phyloP scores from a whole-genome alignment of 129 eudicot genomes.

The Saussurea involucrata region DNA sequence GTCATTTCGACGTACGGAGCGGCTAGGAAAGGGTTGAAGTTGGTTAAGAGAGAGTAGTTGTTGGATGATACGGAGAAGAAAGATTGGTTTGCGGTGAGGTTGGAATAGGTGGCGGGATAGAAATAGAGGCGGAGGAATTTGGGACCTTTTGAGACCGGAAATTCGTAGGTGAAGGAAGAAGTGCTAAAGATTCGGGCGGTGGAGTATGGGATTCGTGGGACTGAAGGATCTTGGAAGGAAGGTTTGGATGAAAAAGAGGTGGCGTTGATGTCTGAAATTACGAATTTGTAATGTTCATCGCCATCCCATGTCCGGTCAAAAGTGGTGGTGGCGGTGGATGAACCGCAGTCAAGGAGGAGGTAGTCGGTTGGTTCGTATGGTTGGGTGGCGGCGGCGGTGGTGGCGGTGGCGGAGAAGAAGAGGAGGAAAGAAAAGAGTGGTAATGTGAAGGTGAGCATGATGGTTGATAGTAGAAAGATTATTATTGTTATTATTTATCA shows the following conservation, averaged over 20 bases:
- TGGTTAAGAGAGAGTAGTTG: slow-evolving; percentile 39
- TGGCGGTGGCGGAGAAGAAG: slow-evolving; percentile 1
- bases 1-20: slow-evolving; percentile 5
- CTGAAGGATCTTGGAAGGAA: background rate
- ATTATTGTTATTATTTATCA: background rate
- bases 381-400: background rate
- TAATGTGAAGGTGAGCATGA: slow-evolving; percentile 22
- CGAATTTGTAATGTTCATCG: slow-evolving; percentile 21
- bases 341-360: slow-evolving; percentile 33
- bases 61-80: slow-evolving; percentile 36
- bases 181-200: slow-evolving; percentile 42
- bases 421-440: background rate
- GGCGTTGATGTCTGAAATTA: slow-evolving; percentile 16
- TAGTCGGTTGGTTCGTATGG: slow-evolving; percentile 25
- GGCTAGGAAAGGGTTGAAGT: slow-evolving; percentile 40
- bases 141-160: slow-evolving; percentile 39
- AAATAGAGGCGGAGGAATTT: slow-evolving; percentile 66
- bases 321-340: slow-evolving; percentile 7
- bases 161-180: slow-evolving; percentile 42
- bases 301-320: slow-evolving; percentile 28
- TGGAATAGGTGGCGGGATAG: slow-evolving; percentile 36
- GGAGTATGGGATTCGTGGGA: slow-evolving; percentile 21
- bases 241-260: slow-evolving; percentile 9
- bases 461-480: slow-evolving; percentile 4
- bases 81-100: slow-evolving; percentile 3